Conservation (phyloP, 2,329 filamentous ascomycete species). For the Saccharata proteae region DNA sequence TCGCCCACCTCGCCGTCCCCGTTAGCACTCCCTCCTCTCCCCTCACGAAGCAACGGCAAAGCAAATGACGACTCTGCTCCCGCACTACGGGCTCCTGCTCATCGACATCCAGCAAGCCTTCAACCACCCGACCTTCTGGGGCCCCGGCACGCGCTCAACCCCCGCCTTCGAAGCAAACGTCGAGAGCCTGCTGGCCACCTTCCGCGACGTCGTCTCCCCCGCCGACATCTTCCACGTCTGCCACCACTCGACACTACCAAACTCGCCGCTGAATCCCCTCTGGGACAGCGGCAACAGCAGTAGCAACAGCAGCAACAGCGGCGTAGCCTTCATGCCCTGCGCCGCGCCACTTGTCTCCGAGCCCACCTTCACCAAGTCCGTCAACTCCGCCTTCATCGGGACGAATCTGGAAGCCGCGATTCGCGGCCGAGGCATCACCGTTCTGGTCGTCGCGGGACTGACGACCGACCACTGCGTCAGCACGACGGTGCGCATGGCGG, state of each 20-base stretch:
- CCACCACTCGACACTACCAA: background rate
- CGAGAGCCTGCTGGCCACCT: background rate
- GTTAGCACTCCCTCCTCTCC: too few species aligned
- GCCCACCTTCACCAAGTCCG: slow-evolving; percentile 1
- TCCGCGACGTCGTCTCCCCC: background rate
- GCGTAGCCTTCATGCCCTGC: slow-evolving; percentile 2
- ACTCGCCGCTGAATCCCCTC: background rate
- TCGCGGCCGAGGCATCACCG: background rate
- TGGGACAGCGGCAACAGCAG: too few species aligned
- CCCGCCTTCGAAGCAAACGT: background rate
- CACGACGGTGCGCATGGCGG: slow-evolving; percentile 3
- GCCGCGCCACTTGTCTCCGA: slow-evolving; percentile 1
- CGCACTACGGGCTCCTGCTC: slow-evolving; percentile 1
- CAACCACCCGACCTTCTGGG: slow-evolving; percentile 1
- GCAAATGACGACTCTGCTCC: too few species aligned
- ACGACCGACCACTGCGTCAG: slow-evolving; percentile 5
- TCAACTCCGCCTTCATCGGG: slow-evolving; percentile 4
- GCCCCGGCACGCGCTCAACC: slow-evolving; percentile 1
- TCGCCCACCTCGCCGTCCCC: too few species aligned
- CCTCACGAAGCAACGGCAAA: too few species aligned
- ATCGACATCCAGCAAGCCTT: slow-evolving; percentile 5
- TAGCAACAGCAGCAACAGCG: too few species aligned
- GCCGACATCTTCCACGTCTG: slow-evolving; percentile 3
- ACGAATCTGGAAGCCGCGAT: slow-evolving; percentile 1
- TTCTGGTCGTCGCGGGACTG: background rate